Evolutionary conservation across 2,329 filamentous ascomycete species (phyloP).

Genomic region (Camillea tinctor): DNA sequence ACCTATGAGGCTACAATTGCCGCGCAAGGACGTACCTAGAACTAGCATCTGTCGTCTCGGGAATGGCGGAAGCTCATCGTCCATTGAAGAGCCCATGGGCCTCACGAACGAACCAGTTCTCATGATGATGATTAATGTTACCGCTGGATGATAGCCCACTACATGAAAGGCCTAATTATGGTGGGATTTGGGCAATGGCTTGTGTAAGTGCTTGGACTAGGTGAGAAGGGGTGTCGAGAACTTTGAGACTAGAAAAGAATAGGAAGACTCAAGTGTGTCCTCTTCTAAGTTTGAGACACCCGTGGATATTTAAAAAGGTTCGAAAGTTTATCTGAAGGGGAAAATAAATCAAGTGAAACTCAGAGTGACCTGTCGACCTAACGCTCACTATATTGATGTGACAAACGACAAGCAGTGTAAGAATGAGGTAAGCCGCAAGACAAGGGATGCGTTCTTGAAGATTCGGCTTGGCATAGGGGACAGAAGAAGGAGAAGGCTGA

Average conservation of each 20-base stretch:
- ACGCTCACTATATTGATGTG: slow-evolving; percentile 4
- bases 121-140: slow-evolving; percentile 18
- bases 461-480: slow-evolving; percentile 11
- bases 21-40: slow-evolving; percentile 30
- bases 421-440: slow-evolving; percentile 1
- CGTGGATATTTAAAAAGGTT: neutral
- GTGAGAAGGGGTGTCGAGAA: slow-evolving; percentile 1
- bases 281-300: neutral
- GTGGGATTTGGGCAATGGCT: neutral
- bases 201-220: slow-evolving; percentile 1
- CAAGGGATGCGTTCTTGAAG: neutral
- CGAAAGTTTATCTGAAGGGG: slow-evolving; percentile 8
- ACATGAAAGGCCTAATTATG: slow-evolving; percentile 16
- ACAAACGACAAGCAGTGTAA: neutral
- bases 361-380: slow-evolving; percentile 15
- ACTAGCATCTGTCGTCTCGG: slow-evolving; percentile 38
- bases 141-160: slow-evolving; percentile 10
- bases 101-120: slow-evolving; percentile 24
- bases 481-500: slow-evolving; percentile 9
- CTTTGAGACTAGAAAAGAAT: neutral
- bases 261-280: slow-evolving; percentile 2
- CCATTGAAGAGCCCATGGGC: slow-evolving; percentile 18
- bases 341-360: slow-evolving; percentile 6
- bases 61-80: slow-evolving; percentile 32
- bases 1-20: slow-evolving; percentile 1